Conservation (phyloP, 73 alveolate species). For the Urostyla sp. region DNA sequence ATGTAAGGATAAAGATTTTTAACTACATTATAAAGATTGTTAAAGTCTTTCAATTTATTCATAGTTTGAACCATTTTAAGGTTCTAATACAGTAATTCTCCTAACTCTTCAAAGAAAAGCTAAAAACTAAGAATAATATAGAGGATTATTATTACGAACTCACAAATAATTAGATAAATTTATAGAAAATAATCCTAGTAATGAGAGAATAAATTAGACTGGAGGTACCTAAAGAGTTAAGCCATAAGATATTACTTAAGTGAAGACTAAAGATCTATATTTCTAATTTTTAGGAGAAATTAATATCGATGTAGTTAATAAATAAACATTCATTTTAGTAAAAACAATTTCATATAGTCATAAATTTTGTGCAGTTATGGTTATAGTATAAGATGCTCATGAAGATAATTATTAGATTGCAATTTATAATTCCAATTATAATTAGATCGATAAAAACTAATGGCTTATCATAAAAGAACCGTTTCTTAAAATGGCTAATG, state of each 20-base stretch:
- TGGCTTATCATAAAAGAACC: constrained; percentile 2
- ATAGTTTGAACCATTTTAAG: background rate
- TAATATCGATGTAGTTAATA: background rate
- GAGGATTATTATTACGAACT: background rate
- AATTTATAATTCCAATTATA: too few species aligned
- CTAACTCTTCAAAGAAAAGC: background rate
- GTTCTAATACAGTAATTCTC: background rate
- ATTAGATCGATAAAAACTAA: background rate
- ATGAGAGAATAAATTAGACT: background rate
- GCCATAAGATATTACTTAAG: background rate
- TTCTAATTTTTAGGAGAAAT: background rate
- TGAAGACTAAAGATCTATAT: background rate
- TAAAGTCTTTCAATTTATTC: background rate
- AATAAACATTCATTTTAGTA: background rate
- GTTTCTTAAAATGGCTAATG: background rate
- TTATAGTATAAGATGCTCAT: background rate
- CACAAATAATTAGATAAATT: too few species aligned
- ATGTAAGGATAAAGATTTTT: background rate
- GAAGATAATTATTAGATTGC: background rate
- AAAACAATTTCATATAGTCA: background rate
- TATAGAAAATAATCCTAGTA: too few species aligned
- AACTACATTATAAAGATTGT: background rate
- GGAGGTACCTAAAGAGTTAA: background rate
- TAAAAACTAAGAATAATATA: background rate
- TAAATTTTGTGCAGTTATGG: background rate